Evolutionary conservation across 805 yeast species (phyloP), one percentile per base, ranked within the genome.

Genomic region (Clavispora fructus): DNA sequence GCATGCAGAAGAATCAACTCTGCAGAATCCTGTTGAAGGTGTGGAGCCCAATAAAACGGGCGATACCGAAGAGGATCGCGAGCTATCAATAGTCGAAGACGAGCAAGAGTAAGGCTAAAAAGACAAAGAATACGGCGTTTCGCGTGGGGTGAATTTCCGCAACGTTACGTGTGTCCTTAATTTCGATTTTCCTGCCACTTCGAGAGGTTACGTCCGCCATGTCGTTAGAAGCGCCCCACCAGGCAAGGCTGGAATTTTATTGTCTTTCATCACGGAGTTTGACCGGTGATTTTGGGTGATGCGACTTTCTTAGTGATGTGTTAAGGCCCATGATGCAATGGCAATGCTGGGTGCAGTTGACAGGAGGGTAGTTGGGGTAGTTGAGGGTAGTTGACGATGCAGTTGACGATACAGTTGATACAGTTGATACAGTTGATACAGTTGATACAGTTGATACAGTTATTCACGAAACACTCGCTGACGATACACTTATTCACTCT

Each of bases 211-310:
- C 62, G 83, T 89, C 28, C 99, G 94, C 66, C 79, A 99, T 62
- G 80, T 94, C 32, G 99, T 99, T 43, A 82, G 99, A 72, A 94
- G 99, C 5, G 99, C 99, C 6, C 82, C 99, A 68, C 98, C 96
- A 8, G 96, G 97, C 44, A 90, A 88, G 62, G 77, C 94, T 1
- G 99, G 99, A 48, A 91, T 89, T 79, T 86, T 98, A 0, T 75
- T 94, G 45, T 90, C 97, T 14, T 94, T 92, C 69, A 94, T 91
- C 16, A 89, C n/a, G n/a, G n/a, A n/a, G n/a, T n/a, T n/a, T n/a
- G n/a, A n/a, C n/a, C n/a, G n/a, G n/a, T n/a, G n/a, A n/a, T n/a
- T n/a, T n/a, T n/a, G n/a, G n/a, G n/a, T n/a, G n/a, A n/a, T n/a
- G n/a, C n/a, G n/a, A n/a, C n/a, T n/a, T n/a, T n/a, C n/a, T n/a